These are phyloP conservation scores for Draba incana DNA, from an alignment of 345 rosid genomes.

Conservation along the genomic window DNA sequence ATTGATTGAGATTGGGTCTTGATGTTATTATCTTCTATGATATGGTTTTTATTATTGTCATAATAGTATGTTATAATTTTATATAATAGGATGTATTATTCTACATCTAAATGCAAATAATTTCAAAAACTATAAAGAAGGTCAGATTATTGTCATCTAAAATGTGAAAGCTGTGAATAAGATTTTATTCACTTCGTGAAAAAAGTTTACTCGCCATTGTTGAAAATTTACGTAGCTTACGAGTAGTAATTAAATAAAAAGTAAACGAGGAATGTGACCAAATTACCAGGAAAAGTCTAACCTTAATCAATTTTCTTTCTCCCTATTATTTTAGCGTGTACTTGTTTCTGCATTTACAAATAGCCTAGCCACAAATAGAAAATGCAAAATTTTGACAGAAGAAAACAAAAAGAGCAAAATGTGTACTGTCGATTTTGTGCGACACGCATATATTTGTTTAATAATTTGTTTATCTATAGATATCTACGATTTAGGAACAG, in stretches of 20 bases:
- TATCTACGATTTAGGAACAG: too few relatives aligned
- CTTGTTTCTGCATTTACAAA: constrained; percentile 17
- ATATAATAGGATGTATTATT: neutral
- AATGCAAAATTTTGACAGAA: neutral
- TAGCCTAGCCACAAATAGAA: constrained; percentile 6
- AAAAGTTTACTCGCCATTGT: constrained; percentile 13
- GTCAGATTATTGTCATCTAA: neutral
- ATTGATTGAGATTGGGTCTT: constrained; percentile 17
- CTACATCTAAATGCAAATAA: neutral
- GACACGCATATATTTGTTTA: neutral
- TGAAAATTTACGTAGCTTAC: constrained; percentile 1
- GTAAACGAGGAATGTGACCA: constrained; percentile 9
- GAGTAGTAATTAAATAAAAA: constrained; percentile 12
- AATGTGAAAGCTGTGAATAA: neutral
- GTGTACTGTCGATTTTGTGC: constrained; percentile 6
- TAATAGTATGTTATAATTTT: neutral
- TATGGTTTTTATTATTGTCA: neutral
- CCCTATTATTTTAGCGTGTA: constrained; percentile 5
- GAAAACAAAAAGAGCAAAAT: neutral
- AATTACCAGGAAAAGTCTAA: constrained; percentile 16
- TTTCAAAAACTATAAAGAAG: neutral
- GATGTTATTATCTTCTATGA: neutral
- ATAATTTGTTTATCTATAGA: too few relatives aligned
- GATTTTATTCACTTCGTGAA: constrained; percentile 7
- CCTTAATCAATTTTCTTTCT: neutral